Percentiles rank a stretch among this genome's conserved stretches.
These are phyloP conservation scores for Xylaria intraflava DNA, from an alignment of 495 filamentous ascomycete genomes.

Conservation along the genomic window DNA sequence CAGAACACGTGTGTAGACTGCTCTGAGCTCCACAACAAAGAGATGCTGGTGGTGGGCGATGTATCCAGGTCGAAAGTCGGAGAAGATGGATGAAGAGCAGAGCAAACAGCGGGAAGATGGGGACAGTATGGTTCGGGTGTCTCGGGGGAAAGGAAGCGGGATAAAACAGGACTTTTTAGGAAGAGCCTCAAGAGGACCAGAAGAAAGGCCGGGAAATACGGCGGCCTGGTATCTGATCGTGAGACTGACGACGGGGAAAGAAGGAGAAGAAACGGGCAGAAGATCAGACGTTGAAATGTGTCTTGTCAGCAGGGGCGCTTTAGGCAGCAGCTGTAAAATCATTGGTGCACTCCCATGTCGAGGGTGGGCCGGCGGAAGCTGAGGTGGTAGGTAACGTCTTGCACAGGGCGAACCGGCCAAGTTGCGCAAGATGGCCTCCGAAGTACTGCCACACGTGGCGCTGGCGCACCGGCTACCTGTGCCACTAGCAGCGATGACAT, in stretches of 20 bases:
- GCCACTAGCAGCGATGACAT: constrained; percentile 14
- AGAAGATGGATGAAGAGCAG: constrained; percentile 6
- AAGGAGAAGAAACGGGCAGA: constrained; percentile 1
- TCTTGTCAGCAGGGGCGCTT: constrained; percentile 13
- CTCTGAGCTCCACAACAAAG: neutral
- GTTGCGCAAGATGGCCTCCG: neutral
- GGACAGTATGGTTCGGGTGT: neutral
- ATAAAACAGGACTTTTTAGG: constrained; percentile 11
- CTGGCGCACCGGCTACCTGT: constrained; percentile 8
- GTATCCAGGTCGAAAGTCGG: neutral
- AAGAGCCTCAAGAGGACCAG: neutral
- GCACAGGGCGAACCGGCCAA: neutral
- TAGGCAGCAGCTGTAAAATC: constrained; percentile 28
- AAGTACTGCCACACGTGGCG: neutral
- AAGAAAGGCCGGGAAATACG: constrained; percentile 10
- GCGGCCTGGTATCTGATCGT: constrained; percentile 9
- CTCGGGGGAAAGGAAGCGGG: neutral
- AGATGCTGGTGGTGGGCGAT: neutral
- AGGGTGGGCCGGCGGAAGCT: constrained; percentile 4
- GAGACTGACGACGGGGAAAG: neutral
- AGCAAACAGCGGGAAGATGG: neutral
- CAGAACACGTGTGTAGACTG: constrained; percentile 2
- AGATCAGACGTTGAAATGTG: constrained; percentile 13
- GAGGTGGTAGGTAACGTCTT: too few species aligned
- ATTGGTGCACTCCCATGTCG: constrained; percentile 16